Evolutionary conservation across 2,329 filamentous ascomycete species (phyloP), one percentile per base, ranked within the genome.

Genomic region (Hirsutella thompsonii): DNA sequence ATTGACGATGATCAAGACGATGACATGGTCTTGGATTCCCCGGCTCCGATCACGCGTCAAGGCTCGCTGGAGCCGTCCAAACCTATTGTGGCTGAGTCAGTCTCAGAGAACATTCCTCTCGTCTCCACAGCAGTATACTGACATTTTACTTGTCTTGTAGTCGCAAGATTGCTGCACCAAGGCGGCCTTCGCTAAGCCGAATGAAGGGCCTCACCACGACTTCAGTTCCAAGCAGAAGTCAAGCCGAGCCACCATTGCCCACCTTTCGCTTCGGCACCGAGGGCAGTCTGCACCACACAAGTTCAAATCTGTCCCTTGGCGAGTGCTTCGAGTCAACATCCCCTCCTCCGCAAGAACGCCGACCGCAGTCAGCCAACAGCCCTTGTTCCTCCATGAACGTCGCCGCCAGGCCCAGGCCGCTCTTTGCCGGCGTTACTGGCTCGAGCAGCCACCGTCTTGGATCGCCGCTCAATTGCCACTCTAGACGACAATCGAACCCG

Each of bases 321-420:
- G 85, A 93, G 57, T 87, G 83, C 67, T 93, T 93, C 57, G 72
- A 80, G 47, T 77, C 59, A 18, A 50, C 82, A 49, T 92, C 23
- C 6, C 23, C 87, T 11, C 84, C 89, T 3, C 79, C 81, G 13
- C 81, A 81, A 47, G 80, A 89, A 51, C 70, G 74, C 43, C 70
- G 76, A 41, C 66, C 75, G 20, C 66, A 74, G 41, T 75, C 77
- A 29, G 73, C 76, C 40, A 74, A 74, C 54, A 81, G 74, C 52
- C 76, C 68, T 36, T 73, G 63, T 46, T 63, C 66, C 44, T 67
- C 61, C 44, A 64, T 75, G 36, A 68, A 77, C 49, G 68, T 72
- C n/a, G 68, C 74, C 18, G 70, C 79, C 18, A 78, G 81, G 33
- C 62, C 76, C 37, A 80, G 82, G 52, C 69, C 77, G 44, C 72